Conservation (phyloP, 768 basidiomycete species). For the Dacryopinax primogenitus region DNA sequence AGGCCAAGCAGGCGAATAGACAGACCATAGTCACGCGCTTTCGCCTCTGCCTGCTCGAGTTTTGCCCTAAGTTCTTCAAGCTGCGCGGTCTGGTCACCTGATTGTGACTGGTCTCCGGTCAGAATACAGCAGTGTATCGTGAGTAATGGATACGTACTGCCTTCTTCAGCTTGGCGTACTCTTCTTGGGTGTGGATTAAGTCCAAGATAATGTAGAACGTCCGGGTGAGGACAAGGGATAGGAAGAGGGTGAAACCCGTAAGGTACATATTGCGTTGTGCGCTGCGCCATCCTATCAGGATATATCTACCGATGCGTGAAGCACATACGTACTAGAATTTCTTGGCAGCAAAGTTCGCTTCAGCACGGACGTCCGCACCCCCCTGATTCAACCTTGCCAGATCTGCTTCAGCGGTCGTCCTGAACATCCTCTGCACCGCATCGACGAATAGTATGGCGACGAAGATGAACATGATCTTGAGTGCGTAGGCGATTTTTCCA, state of each 20-base stretch:
- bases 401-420: constrained; percentile 50
- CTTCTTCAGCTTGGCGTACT: constrained; percentile 71
- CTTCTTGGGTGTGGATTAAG: constrained; percentile 79
- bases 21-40: constrained; percentile 54
- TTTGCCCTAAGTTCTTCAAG: constrained; percentile 58
- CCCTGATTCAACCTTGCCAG: constrained; percentile 36
- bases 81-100: constrained; percentile 38
- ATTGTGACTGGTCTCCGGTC: constrained; percentile 6
- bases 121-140: neutral
- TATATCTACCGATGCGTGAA: neutral
- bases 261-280: constrained; percentile 85
- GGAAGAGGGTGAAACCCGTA: constrained; percentile 87
- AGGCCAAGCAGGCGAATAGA: neutral
- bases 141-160: constrained; percentile 25
- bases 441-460: constrained; percentile 80
- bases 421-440: constrained; percentile 85
- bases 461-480: constrained; percentile 96
- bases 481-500: constrained; percentile 76
- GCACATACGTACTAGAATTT: constrained; percentile 69
- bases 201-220: constrained; percentile 88
- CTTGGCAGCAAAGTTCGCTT: constrained; percentile 79
- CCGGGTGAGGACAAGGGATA: constrained; percentile 85
- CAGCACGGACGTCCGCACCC: constrained; percentile 54
- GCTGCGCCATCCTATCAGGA: constrained; percentile 28
- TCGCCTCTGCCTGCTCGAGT: constrained; percentile 43